Conservation (phyloP, 345 rosid genomes). For the Reutealis trisperma region DNA sequence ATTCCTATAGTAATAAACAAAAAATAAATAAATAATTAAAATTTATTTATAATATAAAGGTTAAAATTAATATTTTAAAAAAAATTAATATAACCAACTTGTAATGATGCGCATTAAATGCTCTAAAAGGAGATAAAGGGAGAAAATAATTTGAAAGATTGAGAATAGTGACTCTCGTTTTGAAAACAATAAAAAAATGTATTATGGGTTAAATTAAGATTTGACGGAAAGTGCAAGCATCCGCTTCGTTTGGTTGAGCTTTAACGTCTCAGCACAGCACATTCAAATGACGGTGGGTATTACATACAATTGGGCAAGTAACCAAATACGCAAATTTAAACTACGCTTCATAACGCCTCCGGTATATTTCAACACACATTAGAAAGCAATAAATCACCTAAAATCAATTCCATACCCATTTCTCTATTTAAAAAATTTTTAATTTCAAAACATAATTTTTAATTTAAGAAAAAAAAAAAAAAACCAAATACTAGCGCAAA, state of each 20-base stretch:
- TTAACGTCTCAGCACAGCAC: constrained; percentile 14
- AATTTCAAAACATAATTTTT: background rate
- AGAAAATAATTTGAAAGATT: too few species aligned
- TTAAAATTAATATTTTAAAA: too few species aligned
- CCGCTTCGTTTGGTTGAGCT: constrained; percentile 18
- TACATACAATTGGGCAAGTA: background rate
- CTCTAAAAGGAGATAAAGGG: too few species aligned
- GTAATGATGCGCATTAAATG: too few species aligned
- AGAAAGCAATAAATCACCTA: background rate
- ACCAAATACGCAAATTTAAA: background rate
- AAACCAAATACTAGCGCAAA: background rate
- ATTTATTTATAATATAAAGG: too few species aligned
- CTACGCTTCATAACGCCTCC: background rate
- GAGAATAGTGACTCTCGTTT: too few species aligned
- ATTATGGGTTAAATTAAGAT: too few species aligned
- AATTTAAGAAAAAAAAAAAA: background rate
- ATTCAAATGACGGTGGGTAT: background rate
- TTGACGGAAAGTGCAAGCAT: background rate
- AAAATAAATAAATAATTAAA: too few species aligned
- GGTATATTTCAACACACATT: background rate
- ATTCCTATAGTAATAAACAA: too few species aligned
- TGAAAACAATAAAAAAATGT: too few species aligned
- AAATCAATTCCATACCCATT: background rate
- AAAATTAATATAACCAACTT: too few species aligned
- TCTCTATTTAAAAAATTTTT: background rate